Conservation (phyloP, 306 rosid species). For the Vigna mungo region DNA sequence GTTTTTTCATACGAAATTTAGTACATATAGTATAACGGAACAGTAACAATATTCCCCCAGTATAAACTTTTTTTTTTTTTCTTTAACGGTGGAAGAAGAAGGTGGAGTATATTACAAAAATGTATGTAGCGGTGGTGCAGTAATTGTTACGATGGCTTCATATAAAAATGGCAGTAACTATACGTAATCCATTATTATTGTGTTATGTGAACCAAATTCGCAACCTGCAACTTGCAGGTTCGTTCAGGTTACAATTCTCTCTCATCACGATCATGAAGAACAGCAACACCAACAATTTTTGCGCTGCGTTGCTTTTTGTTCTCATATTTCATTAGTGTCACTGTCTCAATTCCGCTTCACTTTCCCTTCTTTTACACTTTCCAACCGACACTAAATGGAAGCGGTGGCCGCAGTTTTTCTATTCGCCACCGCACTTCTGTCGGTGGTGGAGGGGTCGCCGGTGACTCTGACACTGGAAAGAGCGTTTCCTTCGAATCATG, state of each 20-base stretch:
- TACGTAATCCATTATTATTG: constrained; percentile 26
- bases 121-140: neutral
- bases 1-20: no score
- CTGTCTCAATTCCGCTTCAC: neutral
- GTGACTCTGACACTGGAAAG: constrained; percentile 68
- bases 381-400: constrained; percentile 29
- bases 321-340: constrained; percentile 41
- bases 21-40: no score
- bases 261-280: constrained; percentile 37
- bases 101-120: neutral
- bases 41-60: no score
- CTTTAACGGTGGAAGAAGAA: neutral
- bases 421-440: constrained; percentile 48
- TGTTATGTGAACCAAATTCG: constrained; percentile 9
- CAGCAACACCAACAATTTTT: constrained; percentile 17
- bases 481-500: constrained; percentile 71
- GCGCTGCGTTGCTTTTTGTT: constrained; percentile 37
- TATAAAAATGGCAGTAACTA: neutral
- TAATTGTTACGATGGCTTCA: neutral
- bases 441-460: constrained; percentile 52
- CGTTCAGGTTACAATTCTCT: constrained; percentile 1
- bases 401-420: constrained; percentile 52
- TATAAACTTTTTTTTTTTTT: no score
- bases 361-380: constrained; percentile 21
- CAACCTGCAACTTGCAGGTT: constrained; percentile 1